Percentiles rank a stretch among this genome's conserved stretches.
phyloP scores from a whole-genome alignment of 768 basidiomycete genomes.

The Phlebiopsis flavidoalba region DNA sequence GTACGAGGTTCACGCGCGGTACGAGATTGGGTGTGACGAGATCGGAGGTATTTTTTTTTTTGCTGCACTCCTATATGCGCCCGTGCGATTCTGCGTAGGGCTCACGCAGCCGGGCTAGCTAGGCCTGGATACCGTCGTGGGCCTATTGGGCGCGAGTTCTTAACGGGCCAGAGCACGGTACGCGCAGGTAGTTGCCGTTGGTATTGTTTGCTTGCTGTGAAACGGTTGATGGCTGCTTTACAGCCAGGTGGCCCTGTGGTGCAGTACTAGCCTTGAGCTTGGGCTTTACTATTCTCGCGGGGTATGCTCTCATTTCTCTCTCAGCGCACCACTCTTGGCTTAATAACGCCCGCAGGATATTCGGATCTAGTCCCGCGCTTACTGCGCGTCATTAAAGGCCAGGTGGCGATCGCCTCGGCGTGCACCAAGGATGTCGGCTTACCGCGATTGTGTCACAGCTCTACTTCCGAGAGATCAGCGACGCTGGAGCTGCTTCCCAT shows the following conservation, averaged over 20 bases:
- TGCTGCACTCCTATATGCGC: not conserved
- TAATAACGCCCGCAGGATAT: slow-evolving; percentile 13
- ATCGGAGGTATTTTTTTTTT: slow-evolving; percentile 22
- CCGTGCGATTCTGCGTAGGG: not conserved
- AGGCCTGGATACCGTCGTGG: slow-evolving; percentile 26
- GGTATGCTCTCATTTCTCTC: slow-evolving; percentile 12
- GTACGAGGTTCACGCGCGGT: slow-evolving; percentile 23
- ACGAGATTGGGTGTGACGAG: slow-evolving; percentile 24
- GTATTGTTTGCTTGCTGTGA: not conserved
- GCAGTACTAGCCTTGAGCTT: slow-evolving; percentile 16
- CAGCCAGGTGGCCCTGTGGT: not conserved
- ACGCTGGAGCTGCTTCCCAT: slow-evolving; percentile 17
- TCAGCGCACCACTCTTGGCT: not conserved
- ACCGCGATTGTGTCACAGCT: slow-evolving; percentile 9
- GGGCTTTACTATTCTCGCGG: slow-evolving; percentile 21
- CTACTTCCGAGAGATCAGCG: slow-evolving; percentile 22
- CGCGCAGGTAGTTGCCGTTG: slow-evolving; percentile 14
- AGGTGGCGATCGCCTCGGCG: not conserved
- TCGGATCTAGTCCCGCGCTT: slow-evolving; percentile 24
- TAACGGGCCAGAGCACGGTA: slow-evolving; percentile 18
- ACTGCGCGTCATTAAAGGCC: slow-evolving; percentile 24
- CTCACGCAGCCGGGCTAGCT: not conserved
- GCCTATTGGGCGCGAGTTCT: slow-evolving; percentile 18
- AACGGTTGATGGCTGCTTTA: not conserved
- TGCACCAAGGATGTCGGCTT: not conserved